Percentiles rank a stretch among this genome's conserved stretches.
phyloP scores from a whole-genome alignment of 2,329 filamentous ascomycete species.

The Sordariomycetes sp. region DNA sequence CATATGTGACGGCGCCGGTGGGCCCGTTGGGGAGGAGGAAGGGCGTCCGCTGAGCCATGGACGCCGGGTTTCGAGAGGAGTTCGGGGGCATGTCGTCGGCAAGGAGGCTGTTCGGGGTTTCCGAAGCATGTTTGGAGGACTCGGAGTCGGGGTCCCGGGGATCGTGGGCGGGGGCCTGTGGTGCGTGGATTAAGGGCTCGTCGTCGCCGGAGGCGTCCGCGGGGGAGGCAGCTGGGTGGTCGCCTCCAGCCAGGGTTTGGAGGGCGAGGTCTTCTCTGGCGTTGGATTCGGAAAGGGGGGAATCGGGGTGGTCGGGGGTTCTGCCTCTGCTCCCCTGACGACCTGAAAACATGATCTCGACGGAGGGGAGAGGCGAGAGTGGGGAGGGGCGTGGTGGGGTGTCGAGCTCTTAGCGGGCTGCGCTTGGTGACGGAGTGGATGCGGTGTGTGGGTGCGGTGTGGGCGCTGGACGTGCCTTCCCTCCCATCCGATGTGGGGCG shows the following conservation, averaged over 20 bases:
- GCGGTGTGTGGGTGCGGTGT: not conserved
- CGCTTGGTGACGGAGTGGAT: not conserved
- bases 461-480: not conserved
- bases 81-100: slow-evolving; percentile 19
- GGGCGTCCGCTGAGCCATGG: slow-evolving; percentile 16
- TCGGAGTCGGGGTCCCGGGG: not conserved
- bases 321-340: not conserved
- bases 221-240: not conserved
- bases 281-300: not conserved
- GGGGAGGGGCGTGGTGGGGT: slow-evolving; percentile 1
- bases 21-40: slow-evolving; percentile 17
- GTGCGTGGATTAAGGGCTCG: not conserved
- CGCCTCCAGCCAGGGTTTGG: not conserved
- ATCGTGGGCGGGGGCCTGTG: not conserved
- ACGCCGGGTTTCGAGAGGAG: not conserved
- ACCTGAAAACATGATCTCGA: slow-evolving; percentile 3
- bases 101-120: not conserved
- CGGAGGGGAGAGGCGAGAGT: not conserved
- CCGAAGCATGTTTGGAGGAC: not conserved
- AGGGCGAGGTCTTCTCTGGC: not conserved
- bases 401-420: not conserved
- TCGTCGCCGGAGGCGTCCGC: not conserved
- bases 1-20: slow-evolving; percentile 20
- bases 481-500: not conserved
- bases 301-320: not conserved